Percentiles rank a stretch among this genome's conserved stretches.
Conservation (phyloP, 345 rosid species). For the Aethionema arabicum region DNA sequence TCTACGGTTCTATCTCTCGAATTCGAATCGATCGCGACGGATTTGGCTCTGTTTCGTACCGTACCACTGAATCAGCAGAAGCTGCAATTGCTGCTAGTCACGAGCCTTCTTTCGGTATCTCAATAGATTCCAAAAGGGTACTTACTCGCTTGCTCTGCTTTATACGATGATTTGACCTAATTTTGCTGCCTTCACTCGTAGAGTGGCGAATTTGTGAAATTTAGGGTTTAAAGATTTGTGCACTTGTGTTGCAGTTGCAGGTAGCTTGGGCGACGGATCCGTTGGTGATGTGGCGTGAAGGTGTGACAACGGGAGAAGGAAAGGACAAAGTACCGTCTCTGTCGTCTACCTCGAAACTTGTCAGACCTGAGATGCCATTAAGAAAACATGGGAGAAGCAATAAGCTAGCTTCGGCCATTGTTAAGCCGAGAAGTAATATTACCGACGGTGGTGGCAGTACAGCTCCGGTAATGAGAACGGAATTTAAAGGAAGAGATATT, state of each 20-base stretch:
- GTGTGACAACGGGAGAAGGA: slow-evolving; percentile 43
- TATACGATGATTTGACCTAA: background rate
- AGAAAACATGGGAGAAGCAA: slow-evolving; percentile 72
- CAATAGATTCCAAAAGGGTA: slow-evolving; percentile 59
- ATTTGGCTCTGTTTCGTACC: slow-evolving; percentile 56
- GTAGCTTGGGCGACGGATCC: slow-evolving; percentile 84
- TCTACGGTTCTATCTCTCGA: slow-evolving; percentile 85
- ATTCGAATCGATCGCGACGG: slow-evolving; percentile 72
- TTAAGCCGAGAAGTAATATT: slow-evolving; percentile 46
- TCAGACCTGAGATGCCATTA: slow-evolving; percentile 65
- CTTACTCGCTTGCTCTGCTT: slow-evolving; percentile 12
- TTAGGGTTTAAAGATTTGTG: background rate
- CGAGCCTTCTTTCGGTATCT: slow-evolving; percentile 68
- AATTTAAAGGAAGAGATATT: slow-evolving; percentile 60
- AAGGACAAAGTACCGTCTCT: slow-evolving; percentile 41
- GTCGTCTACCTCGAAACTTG: slow-evolving; percentile 62
- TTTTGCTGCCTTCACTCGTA: background rate
- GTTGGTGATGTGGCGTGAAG: slow-evolving; percentile 70
- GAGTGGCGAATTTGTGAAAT: background rate
- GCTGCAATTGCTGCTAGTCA: slow-evolving; percentile 75
- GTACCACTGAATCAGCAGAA: slow-evolving; percentile 71
- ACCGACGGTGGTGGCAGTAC: slow-evolving; percentile 14
- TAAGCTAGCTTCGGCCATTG: slow-evolving; percentile 73
- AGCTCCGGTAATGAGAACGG: slow-evolving; percentile 31
- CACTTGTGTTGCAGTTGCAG: slow-evolving; percentile 51